These are phyloP conservation scores for Venturia nashicola DNA, from an alignment of 2,329 filamentous ascomycete species.

Conservation along the genomic window DNA sequence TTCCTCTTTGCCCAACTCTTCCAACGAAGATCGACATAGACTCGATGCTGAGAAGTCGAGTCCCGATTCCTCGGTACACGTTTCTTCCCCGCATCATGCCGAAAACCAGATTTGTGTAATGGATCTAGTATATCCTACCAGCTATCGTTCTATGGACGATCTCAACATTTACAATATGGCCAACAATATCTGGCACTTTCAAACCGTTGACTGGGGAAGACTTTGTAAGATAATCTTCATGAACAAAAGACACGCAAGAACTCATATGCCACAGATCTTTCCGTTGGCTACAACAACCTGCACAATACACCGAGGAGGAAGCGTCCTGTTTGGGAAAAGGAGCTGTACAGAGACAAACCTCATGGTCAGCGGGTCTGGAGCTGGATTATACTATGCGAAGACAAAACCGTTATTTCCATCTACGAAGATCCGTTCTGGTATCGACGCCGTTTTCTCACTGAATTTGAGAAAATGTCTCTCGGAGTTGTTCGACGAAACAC, in stretches of 20 bases:
- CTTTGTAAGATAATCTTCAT: constrained; percentile 36
- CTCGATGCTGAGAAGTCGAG: background rate
- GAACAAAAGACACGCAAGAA: background rate
- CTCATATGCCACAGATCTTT: constrained; percentile 39
- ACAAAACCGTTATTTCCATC: constrained; percentile 58
- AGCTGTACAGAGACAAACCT: constrained; percentile 26
- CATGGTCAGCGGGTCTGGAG: constrained; percentile 50
- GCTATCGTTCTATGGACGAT: constrained; percentile 22
- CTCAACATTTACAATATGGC: constrained; percentile 47
- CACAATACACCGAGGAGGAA: constrained; percentile 22
- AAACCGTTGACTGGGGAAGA: constrained; percentile 56
- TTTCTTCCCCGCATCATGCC: background rate
- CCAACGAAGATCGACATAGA: background rate
- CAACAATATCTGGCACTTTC: constrained; percentile 64
- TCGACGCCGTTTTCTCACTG: constrained; percentile 22
- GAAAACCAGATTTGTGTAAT: constrained; percentile 7
- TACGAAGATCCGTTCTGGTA: constrained; percentile 45
- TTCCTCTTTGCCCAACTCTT: background rate
- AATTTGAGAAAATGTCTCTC: constrained; percentile 33
- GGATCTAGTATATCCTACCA: constrained; percentile 23
- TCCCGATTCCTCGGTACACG: background rate
- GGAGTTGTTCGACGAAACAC: constrained; percentile 45
- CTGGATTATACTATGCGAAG: constrained; percentile 57
- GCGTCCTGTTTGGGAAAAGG: constrained; percentile 14
- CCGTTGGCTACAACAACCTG: constrained; percentile 58